phyloP scores from a whole-genome alignment of 345 rosid genomes.

The Euphorbia peplus region DNA sequence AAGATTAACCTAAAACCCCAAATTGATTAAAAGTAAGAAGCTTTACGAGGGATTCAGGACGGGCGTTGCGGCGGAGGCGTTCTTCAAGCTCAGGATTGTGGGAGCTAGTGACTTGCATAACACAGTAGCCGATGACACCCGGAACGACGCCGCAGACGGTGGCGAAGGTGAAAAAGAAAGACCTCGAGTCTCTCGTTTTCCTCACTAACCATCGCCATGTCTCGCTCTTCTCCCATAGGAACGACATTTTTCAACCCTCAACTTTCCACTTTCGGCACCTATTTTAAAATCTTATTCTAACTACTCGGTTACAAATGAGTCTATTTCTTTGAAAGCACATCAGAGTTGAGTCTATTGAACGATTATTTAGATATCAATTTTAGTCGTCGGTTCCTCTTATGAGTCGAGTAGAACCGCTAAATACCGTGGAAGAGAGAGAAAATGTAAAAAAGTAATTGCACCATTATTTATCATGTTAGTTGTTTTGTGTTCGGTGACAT shows the following conservation, averaged over 20 bases:
- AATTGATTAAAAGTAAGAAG: not conserved
- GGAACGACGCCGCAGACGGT: constrained; percentile 89
- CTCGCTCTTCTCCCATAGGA: constrained; percentile 64
- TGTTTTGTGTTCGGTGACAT: too few species aligned
- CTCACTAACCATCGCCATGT: constrained; percentile 78
- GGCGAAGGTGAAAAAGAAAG: constrained; percentile 88
- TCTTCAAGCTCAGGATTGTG: constrained; percentile 75
- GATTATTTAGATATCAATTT: too few species aligned
- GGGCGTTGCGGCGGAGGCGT: constrained; percentile 70
- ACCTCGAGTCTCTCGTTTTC: constrained; percentile 74
- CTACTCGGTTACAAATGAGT: too few species aligned
- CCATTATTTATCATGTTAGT: too few species aligned
- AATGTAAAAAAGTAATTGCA: too few species aligned
- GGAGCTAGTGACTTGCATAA: constrained; percentile 83
- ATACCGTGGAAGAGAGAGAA: too few species aligned
- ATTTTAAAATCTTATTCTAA: too few species aligned
- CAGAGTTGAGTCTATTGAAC: too few species aligned
- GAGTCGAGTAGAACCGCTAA: too few species aligned
- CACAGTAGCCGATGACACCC: constrained; percentile 76
- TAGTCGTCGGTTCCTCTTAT: too few species aligned
- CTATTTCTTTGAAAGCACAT: too few species aligned
- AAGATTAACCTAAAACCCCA: not conserved
- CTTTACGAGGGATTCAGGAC: constrained; percentile 76
- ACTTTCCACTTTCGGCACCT: too few species aligned
- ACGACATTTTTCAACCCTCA: constrained; percentile 38